Percentiles rank a stretch among this genome's conserved stretches.
These are phyloP conservation scores for Albifimbria verrucaria DNA, from an alignment of 2,329 filamentous ascomycete species.

Conservation along the genomic window DNA sequence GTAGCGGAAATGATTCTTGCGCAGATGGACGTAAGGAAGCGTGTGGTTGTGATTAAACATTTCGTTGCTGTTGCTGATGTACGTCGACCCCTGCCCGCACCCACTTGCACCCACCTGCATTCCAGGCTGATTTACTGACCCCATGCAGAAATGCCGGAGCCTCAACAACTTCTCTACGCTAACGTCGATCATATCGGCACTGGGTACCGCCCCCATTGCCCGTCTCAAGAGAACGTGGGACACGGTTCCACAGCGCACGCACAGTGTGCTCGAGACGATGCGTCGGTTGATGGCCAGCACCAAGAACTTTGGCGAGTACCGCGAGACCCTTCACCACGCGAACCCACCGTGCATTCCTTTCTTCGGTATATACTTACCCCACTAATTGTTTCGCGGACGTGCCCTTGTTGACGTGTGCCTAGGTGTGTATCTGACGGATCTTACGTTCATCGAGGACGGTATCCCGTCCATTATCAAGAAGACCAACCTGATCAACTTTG, in stretches of 20 bases:
- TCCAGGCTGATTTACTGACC: slow-evolving; percentile 10
- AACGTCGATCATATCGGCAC: slow-evolving; percentile 94
- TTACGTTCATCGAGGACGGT: slow-evolving; percentile 98
- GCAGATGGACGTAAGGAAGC: slow-evolving; percentile 90
- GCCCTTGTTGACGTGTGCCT: not conserved
- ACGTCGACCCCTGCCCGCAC: slow-evolving; percentile 34
- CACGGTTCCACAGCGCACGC: slow-evolving; percentile 83
- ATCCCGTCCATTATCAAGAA: slow-evolving; percentile 96
- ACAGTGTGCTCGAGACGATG: slow-evolving; percentile 81
- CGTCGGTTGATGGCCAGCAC: slow-evolving; percentile 93
- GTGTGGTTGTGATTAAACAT: slow-evolving; percentile 96
- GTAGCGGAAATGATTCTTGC: slow-evolving; percentile 98
- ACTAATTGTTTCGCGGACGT: not conserved
- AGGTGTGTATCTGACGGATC: slow-evolving; percentile 95
- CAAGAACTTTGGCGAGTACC: slow-evolving; percentile 97
- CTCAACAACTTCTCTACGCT: slow-evolving; percentile 97
- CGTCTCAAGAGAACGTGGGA: slow-evolving; percentile 92
- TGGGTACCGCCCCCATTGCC: slow-evolving; percentile 92
- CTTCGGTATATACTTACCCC: slow-evolving; percentile 63
- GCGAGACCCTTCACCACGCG: slow-evolving; percentile 85
- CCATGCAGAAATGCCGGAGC: slow-evolving; percentile 75
- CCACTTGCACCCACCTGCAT: not conserved
- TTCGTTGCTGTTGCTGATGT: slow-evolving; percentile 96
- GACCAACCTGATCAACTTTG: slow-evolving; percentile 96
- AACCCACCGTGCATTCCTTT: slow-evolving; percentile 98